phyloP scores from a whole-genome alignment of 257 asterid genomes.

The Solanum pimpinellifolium region DNA sequence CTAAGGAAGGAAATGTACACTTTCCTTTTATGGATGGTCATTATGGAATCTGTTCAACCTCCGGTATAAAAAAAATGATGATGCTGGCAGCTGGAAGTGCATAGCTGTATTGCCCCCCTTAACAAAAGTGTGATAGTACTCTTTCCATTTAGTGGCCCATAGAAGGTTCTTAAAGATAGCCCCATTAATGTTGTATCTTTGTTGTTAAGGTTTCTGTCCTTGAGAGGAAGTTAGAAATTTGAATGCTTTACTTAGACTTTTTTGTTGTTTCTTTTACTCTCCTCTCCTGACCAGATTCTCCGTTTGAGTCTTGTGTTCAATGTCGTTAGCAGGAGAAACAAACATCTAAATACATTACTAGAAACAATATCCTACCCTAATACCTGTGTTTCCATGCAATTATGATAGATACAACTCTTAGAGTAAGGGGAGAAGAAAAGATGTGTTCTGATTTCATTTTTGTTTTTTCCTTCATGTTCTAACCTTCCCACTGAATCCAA shows the following conservation, averaged over 20 bases:
- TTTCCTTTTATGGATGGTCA: not conserved
- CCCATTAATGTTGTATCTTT: not conserved
- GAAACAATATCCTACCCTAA: not conserved
- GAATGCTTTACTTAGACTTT: not conserved
- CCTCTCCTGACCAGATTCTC: not conserved
- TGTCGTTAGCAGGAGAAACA: not conserved
- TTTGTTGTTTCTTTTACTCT: not conserved
- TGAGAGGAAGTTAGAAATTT: not conserved
- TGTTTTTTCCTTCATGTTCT: not conserved
- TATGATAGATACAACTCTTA: not conserved
- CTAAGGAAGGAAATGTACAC: not conserved
- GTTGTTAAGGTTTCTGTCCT: not conserved
- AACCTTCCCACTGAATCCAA: not conserved
- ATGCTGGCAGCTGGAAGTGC: not conserved
- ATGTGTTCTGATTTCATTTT: not conserved
- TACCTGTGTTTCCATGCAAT: not conserved
- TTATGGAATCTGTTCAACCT: not conserved
- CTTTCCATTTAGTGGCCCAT: not conserved
- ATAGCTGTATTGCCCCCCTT: not conserved
- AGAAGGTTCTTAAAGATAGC: not conserved
- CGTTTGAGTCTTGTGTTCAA: not conserved
- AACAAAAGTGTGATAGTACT: not conserved
- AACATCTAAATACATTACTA: not conserved
- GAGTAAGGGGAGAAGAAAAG: not conserved
- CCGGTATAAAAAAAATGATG: not conserved